Evolutionary conservation across 192 early-diverging fungal species (phyloP), one percentile per base, ranked within the genome.

Genomic region (Coemansia sp.): DNA sequence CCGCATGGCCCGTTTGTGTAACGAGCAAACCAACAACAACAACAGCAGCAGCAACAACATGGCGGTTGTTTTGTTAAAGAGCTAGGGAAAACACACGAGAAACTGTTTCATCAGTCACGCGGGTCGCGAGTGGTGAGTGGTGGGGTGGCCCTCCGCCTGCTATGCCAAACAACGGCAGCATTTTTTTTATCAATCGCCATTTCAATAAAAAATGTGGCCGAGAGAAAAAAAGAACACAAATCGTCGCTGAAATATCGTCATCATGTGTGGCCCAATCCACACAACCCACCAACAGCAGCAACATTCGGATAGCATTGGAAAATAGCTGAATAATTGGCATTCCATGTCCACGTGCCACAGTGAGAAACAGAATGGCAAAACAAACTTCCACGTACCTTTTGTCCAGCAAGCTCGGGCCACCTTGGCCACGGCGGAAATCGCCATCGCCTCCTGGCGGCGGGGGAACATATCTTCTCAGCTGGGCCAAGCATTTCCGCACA

Each of bases 391-490:
- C 55, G 34, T 57, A 57, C 55, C 55, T 35, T 33, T 36, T 17
- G 17, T 29, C 20, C 9, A 9, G 23, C 23, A 7, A 9, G 49
- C 23, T 25, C 49, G 23, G 22, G 49, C 20, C 23, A 25, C 10
- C 23, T 7, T 7, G 9, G 49, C 48, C 48, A 23, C 3, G 23
- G 49, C 49, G 49, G 22, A 52, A 25, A 36, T 57, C 19, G 55
- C 55, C 35, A 17, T 36, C 20, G 58, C 14, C 20, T 5, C 19
- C 8, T 20, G 58, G 36, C 7, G 15, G n/a, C 29, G 60, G 3
- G 29, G 29, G 61, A 52, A 67, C 48, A 59, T 50, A 60, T 29
- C 4, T 45, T 41, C 25, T 38, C 68, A 75, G 49, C 46, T 70
- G 68, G 32, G 19, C 42, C 19, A 69, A 7, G 38, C 66, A 65